Conservation (phyloP, 2,329 filamentous ascomycete genomes). For the Aquanectria penicillioides region DNA sequence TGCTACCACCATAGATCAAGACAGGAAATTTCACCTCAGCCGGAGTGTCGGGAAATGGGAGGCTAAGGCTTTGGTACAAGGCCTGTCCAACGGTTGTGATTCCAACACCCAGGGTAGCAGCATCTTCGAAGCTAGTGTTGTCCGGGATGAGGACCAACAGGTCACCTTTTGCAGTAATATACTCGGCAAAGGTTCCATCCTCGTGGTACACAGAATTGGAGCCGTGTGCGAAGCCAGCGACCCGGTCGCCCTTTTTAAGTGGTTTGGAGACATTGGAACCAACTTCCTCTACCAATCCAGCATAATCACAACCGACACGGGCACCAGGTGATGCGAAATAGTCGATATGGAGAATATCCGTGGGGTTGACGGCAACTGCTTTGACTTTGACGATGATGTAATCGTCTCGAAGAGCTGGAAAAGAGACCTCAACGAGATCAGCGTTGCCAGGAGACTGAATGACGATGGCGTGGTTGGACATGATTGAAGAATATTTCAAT, state of each 20-base stretch:
- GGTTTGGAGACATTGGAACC: slow-evolving; percentile 49
- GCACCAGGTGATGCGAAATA: slow-evolving; percentile 13
- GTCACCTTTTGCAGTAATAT: slow-evolving; percentile 51
- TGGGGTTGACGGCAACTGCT: slow-evolving; percentile 47
- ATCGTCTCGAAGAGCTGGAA: slow-evolving; percentile 24
- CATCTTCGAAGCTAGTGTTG: slow-evolving; percentile 52
- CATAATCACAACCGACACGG: slow-evolving; percentile 55
- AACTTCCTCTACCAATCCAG: slow-evolving; percentile 58
- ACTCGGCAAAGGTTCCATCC: slow-evolving; percentile 54
- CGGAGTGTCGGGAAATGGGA: neutral
- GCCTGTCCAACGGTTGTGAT: slow-evolving; percentile 57
- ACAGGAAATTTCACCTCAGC: neutral
- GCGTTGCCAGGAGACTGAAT: too few relatives aligned
- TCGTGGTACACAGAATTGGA: slow-evolving; percentile 8
- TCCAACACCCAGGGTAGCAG: slow-evolving; percentile 55
- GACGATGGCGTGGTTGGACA: too few relatives aligned
- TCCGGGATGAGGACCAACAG: slow-evolving; percentile 56
- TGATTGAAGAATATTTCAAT: too few relatives aligned
- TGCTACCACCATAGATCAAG: slow-evolving; percentile 17
- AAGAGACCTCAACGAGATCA: too few relatives aligned
- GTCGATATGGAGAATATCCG: slow-evolving; percentile 47
- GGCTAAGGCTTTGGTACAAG: slow-evolving; percentile 56
- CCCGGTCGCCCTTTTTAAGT: slow-evolving; percentile 59
- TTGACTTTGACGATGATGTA: slow-evolving; percentile 47
- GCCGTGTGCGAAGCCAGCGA: slow-evolving; percentile 40